A percentile compares a stretch with the other conserved stretches of the same genome.
phyloP scores from a whole-genome alignment of 139 green algal species.

The Micromonas commoda region DNA sequence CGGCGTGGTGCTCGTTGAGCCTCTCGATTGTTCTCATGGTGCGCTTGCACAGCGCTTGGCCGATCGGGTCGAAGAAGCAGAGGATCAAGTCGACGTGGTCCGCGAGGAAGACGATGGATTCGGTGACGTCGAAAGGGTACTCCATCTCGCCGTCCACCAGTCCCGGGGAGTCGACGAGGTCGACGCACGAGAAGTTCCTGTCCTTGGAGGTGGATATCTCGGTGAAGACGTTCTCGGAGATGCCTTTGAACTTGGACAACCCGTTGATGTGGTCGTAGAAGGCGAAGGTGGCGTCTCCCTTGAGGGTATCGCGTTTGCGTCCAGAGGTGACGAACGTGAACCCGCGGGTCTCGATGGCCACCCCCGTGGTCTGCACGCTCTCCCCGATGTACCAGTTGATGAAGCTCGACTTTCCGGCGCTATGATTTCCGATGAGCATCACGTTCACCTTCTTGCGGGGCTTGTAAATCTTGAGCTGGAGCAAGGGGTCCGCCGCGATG shows the following conservation, averaged over 20 bases:
- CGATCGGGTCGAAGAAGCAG: slow-evolving; percentile 64
- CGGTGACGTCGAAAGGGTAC: slow-evolving; percentile 58
- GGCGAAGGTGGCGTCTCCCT: slow-evolving; percentile 57
- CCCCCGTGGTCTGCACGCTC: slow-evolving; percentile 52
- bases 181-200: slow-evolving; percentile 52
- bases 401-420: slow-evolving; percentile 58
- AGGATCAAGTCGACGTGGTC: slow-evolving; percentile 60
- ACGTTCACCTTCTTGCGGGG: slow-evolving; percentile 53
- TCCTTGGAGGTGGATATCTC: slow-evolving; percentile 55
- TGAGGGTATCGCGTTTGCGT: slow-evolving; percentile 50
- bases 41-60: slow-evolving; percentile 60
- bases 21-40: slow-evolving; percentile 59
- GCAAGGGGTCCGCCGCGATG: slow-evolving; percentile 38
- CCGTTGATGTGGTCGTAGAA: slow-evolving; percentile 56
- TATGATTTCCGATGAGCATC: slow-evolving; percentile 68
- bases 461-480: slow-evolving; percentile 45
- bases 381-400: slow-evolving; percentile 69
- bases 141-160: slow-evolving; percentile 65
- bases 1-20: slow-evolving; percentile 55
- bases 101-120: slow-evolving; percentile 54
- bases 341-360: slow-evolving; percentile 48
- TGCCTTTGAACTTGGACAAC: slow-evolving; percentile 17
- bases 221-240: slow-evolving; percentile 54
- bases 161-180: slow-evolving; percentile 52
- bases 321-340: slow-evolving; percentile 59